Evolutionary conservation across 148 eudicot species (phyloP).

Genomic region (Amaranthus hypochondriacus): DNA sequence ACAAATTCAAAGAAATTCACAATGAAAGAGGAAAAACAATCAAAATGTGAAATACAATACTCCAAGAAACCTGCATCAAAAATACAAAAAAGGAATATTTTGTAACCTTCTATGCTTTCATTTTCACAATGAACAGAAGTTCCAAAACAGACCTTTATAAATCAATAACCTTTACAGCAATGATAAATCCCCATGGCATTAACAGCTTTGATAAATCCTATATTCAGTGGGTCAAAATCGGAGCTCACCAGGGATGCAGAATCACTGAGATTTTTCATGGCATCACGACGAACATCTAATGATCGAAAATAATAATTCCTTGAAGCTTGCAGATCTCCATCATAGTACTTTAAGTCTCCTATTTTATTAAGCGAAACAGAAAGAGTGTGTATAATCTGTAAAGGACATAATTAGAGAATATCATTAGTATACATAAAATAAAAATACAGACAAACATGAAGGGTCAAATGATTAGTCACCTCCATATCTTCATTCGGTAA

Average conservation of each 20-base stretch:
- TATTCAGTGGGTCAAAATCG: neutral
- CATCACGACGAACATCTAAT: slow-evolving; percentile 73
- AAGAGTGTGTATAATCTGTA: slow-evolving; percentile 88
- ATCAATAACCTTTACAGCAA: neutral
- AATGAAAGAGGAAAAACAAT: neutral
- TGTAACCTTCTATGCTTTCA: too few relatives aligned
- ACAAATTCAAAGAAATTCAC: neutral
- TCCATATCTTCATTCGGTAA: slow-evolving; percentile 62
- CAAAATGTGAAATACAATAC: neutral
- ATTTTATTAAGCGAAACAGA: slow-evolving; percentile 93
- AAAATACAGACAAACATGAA: slow-evolving; percentile 3
- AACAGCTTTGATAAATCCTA: neutral
- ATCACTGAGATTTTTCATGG: slow-evolving; percentile 48
- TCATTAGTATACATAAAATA: slow-evolving; percentile 6
- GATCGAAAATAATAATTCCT: slow-evolving; percentile 68
- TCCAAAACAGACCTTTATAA: neutral
- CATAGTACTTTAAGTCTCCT: slow-evolving; percentile 93
- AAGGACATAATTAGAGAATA: slow-evolving; percentile 3
- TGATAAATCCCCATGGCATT: neutral
- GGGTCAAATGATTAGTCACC: slow-evolving; percentile 33
- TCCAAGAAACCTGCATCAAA: neutral
- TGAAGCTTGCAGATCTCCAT: slow-evolving; percentile 73
- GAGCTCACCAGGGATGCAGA: slow-evolving; percentile 69
- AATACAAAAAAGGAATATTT: too few relatives aligned
- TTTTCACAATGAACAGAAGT: neutral